phyloP scores from a whole-genome alignment of 179 eudicot species.

The Kewa caespitosa region DNA sequence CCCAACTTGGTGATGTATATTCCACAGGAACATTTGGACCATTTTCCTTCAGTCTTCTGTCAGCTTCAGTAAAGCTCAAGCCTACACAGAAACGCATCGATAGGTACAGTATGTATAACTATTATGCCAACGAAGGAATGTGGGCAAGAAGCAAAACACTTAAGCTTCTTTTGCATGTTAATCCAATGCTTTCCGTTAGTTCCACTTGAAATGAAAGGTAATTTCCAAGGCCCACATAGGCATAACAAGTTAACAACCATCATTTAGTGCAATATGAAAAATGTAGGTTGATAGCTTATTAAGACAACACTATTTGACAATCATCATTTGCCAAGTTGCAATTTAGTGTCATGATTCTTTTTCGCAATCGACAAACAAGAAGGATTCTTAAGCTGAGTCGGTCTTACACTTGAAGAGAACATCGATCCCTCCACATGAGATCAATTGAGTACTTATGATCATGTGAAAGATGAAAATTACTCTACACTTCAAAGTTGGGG shows the following conservation, averaged over 20 bases:
- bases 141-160: neutral
- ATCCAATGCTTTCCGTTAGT: neutral
- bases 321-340: neutral
- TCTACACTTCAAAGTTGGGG: neutral
- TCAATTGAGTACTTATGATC: neutral
- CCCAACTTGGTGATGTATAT: conserved; percentile 46
- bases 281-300: neutral
- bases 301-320: neutral
- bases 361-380: no score
- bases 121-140: neutral
- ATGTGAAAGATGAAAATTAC: neutral
- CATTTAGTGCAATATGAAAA: neutral
- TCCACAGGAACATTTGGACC: conserved; percentile 52
- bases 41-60: conserved; percentile 40
- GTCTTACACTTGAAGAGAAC: neutral
- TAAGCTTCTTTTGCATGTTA: neutral
- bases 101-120: neutral
- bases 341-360: no score
- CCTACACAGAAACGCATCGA: conserved; percentile 28
- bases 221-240: neutral
- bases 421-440: neutral
- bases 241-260: neutral
- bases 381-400: neutral
- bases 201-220: neutral
- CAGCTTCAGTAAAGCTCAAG: conserved; percentile 54